A percentile compares a stretch with the other conserved stretches of the same genome.
Conservation (phyloP, 441 rosid species). For the Manihot esculenta region DNA sequence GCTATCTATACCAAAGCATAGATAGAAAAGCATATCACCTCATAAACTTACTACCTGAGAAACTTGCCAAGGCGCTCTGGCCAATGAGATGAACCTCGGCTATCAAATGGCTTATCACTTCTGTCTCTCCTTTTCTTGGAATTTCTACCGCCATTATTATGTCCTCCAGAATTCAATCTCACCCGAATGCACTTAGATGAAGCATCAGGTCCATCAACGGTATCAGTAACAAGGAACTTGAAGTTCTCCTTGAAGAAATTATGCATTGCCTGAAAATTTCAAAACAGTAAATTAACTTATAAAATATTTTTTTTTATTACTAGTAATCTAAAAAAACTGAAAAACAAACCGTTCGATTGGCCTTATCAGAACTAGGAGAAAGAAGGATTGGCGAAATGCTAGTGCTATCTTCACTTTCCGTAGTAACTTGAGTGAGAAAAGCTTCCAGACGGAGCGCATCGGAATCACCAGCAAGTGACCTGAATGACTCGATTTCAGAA, state of each 20-base stretch:
- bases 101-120: constrained; percentile 79
- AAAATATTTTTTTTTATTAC: neutral
- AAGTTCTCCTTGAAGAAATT: constrained; percentile 87
- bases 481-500: constrained; percentile 61
- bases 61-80: constrained; percentile 87
- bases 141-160: constrained; percentile 47
- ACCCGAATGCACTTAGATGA: constrained; percentile 89
- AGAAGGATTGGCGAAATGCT: constrained; percentile 60
- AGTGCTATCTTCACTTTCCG: constrained; percentile 44
- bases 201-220: constrained; percentile 92
- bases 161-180: constrained; percentile 61
- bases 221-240: constrained; percentile 86
- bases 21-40: constrained; percentile 11
- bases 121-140: constrained; percentile 85
- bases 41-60: constrained; percentile 53
- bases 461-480: constrained; percentile 58
- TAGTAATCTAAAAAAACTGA: neutral
- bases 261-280: constrained; percentile 65
- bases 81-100: constrained; percentile 93
- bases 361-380: constrained; percentile 65
- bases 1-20: neutral
- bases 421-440: constrained; percentile 51
- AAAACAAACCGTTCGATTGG: constrained; percentile 80
- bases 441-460: constrained; percentile 55
- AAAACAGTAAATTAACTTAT: neutral